These are phyloP conservation scores for Amylostereum areolatum DNA, from an alignment of 1,284 basidiomycete species.

Conservation along the genomic window DNA sequence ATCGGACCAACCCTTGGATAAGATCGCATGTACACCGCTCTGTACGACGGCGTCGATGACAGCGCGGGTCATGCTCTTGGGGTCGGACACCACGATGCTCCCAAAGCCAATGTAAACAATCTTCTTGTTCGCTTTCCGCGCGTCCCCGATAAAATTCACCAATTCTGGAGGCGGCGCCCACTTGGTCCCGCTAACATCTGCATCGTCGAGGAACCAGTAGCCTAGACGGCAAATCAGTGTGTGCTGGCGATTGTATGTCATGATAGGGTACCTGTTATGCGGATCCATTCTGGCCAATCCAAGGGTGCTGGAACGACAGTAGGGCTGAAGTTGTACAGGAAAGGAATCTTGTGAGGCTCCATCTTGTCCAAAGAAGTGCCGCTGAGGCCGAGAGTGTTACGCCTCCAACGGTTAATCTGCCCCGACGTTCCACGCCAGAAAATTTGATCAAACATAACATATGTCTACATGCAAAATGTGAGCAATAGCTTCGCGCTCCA, in stretches of 20 bases:
- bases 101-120: slow-evolving; percentile 98
- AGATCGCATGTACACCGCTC: slow-evolving; percentile 84
- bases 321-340: slow-evolving; percentile 96
- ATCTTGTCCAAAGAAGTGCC: slow-evolving; percentile 88
- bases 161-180: slow-evolving; percentile 84
- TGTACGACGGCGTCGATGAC: slow-evolving; percentile 84
- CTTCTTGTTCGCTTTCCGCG: slow-evolving; percentile 74
- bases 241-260: slow-evolving; percentile 16
- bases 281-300: slow-evolving; percentile 99
- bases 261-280: slow-evolving; percentile 70
- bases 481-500: not conserved
- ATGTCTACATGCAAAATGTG: slow-evolving; percentile 43
- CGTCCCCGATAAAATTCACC: slow-evolving; percentile 75
- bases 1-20: slow-evolving; percentile 98
- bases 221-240: slow-evolving; percentile 39
- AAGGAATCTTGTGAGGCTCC: slow-evolving; percentile 95
- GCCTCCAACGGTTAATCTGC: slow-evolving; percentile 94
- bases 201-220: slow-evolving; percentile 93
- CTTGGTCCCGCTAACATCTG: slow-evolving; percentile 79
- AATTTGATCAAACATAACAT: slow-evolving; percentile 95
- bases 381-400: slow-evolving; percentile 69
- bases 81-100: slow-evolving; percentile 96
- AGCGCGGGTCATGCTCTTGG: slow-evolving; percentile 84
- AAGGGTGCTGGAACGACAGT: slow-evolving; percentile 83
- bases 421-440: slow-evolving; percentile 94